phyloP scores from a whole-genome alignment of 1,139 yeast genomes.

The Hemisphaericaspora xylanilytica region DNA sequence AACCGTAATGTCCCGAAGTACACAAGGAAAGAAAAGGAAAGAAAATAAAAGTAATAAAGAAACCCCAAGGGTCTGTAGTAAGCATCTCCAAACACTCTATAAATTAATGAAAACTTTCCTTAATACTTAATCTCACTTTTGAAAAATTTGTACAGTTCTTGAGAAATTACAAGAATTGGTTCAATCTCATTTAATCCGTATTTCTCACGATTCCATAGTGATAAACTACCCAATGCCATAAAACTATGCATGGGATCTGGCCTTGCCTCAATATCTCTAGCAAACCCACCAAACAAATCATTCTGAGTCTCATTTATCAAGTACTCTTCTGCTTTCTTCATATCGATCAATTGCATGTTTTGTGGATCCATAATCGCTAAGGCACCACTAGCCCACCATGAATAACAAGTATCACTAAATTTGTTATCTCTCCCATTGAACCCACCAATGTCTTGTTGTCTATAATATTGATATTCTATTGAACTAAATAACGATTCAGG shows the following conservation, averaged over 20 bases:
- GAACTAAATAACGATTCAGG: slow-evolving; percentile 22
- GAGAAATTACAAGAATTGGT: slow-evolving; percentile 27
- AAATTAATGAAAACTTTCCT: too few species aligned
- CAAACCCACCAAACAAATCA: slow-evolving; percentile 73
- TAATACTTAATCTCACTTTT: slow-evolving; percentile 4
- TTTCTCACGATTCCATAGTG: slow-evolving; percentile 35
- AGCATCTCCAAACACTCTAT: too few species aligned
- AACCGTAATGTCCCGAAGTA: too few species aligned
- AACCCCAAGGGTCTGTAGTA: too few species aligned
- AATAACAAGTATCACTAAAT: slow-evolving; percentile 85
- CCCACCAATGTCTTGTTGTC: slow-evolving; percentile 61
- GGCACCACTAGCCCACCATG: slow-evolving; percentile 82
- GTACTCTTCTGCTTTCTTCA: slow-evolving; percentile 38
- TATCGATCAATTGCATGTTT: slow-evolving; percentile 34
- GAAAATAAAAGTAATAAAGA: too few species aligned
- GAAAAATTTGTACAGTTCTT: slow-evolving; percentile 12
- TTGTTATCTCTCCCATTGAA: slow-evolving; percentile 89
- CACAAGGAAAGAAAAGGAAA: too few species aligned
- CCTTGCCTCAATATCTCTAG: slow-evolving; percentile 55
- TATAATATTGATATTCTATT: slow-evolving; percentile 34
- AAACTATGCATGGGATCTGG: slow-evolving; percentile 76
- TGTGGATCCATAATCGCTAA: slow-evolving; percentile 39
- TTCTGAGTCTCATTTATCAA: slow-evolving; percentile 65
- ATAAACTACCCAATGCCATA: slow-evolving; percentile 57
- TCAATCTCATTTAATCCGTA: slow-evolving; percentile 23